Evolutionary conservation across 2,329 filamentous ascomycete species (phyloP).

Genomic region (Sclerotinia nivalis): DNA sequence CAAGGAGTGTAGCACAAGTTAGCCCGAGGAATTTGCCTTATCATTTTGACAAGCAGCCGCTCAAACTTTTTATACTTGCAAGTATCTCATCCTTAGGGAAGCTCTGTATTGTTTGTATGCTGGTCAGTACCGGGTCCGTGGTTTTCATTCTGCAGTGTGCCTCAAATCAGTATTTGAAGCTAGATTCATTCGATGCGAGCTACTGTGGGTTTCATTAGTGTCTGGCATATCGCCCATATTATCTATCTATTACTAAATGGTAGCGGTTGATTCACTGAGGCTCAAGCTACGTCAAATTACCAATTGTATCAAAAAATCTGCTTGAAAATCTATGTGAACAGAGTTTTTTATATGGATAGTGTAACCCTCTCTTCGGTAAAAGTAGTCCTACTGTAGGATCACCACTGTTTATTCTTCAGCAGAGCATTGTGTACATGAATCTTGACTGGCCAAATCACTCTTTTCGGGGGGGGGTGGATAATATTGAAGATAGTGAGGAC

Average conservation of each 20-base stretch:
- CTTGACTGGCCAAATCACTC: background rate
- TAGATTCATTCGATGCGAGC: background rate
- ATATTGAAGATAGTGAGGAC: background rate
- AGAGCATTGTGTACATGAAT: background rate
- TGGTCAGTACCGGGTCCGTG: background rate
- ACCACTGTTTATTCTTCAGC: background rate
- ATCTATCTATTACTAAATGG: background rate
- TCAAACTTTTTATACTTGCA: background rate
- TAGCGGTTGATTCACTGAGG: too few species aligned
- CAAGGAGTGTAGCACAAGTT: background rate
- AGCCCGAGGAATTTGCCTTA: background rate
- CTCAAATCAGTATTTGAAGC: background rate
- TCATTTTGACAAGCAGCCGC: background rate
- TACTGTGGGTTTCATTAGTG: background rate
- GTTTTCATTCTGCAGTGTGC: background rate
- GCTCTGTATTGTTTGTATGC: background rate
- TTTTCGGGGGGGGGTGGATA: background rate
- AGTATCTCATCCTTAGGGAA: background rate
- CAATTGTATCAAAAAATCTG: background rate
- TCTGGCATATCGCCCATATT: background rate
- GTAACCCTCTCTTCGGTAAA: background rate
- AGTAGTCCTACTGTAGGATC: background rate
- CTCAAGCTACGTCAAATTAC: background rate
- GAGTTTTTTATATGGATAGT: background rate
- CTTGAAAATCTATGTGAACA: background rate